Evolutionary conservation across 2,329 filamentous ascomycete genomes (phyloP).

Genomic region (Kalmusia sp.): DNA sequence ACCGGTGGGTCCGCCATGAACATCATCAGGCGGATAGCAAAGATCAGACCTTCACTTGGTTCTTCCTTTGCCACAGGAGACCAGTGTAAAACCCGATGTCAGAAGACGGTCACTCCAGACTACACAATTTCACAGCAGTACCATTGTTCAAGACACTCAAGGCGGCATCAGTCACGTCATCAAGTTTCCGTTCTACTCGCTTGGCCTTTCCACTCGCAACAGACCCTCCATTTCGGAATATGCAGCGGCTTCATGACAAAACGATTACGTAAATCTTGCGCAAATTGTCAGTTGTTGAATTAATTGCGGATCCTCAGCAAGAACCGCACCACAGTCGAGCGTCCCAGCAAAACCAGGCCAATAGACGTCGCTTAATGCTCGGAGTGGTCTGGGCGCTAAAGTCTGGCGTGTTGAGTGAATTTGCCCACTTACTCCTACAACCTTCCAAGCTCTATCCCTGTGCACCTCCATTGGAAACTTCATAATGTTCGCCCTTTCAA

Average conservation of each 20-base stretch:
- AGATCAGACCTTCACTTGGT: neutral
- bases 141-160: slow-evolving; percentile 1
- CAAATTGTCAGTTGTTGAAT: slow-evolving; percentile 1
- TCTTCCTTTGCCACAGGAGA: slow-evolving; percentile 1
- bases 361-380: neutral
- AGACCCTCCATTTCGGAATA: neutral
- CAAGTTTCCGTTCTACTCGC: neutral
- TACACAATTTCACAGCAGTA: neutral
- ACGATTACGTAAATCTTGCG: too few species aligned
- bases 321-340: slow-evolving; percentile 8
- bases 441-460: slow-evolving; percentile 3
- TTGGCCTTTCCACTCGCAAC: slow-evolving; percentile 2
- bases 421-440: neutral
- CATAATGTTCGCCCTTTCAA: slow-evolving; percentile 11
- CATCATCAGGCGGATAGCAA: neutral
- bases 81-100: slow-evolving; percentile 7
- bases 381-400: neutral
- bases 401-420: neutral
- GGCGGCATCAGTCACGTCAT: neutral
- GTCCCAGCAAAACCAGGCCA: slow-evolving; percentile 6
- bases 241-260: slow-evolving; percentile 1
- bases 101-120: neutral
- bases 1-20: neutral
- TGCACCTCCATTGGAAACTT: slow-evolving; percentile 3
- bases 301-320: slow-evolving; percentile 4